Conservation (phyloP, 2,329 filamentous ascomycete genomes). For the Huntiella bhutanensis region DNA sequence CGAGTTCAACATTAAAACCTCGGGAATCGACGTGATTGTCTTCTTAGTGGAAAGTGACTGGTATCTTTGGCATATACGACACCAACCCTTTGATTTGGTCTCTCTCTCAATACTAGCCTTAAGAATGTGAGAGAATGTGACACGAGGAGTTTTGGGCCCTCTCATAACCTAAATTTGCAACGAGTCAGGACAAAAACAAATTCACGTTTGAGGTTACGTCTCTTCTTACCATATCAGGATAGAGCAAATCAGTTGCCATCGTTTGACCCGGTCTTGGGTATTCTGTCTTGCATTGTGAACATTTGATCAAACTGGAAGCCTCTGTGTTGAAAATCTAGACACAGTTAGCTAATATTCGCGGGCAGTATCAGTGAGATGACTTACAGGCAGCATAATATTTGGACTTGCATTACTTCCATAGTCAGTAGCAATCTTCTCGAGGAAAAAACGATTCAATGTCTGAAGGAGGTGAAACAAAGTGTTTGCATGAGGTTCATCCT, state of each 20-base stretch:
- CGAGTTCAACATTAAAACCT: conserved; percentile 78
- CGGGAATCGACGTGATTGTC: conserved; percentile 62
- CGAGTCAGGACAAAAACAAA: no score
- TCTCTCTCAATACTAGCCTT: conserved; percentile 84
- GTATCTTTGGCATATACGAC: conserved; percentile 74
- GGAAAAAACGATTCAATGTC: conserved; percentile 63
- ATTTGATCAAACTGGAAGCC: conserved; percentile 57
- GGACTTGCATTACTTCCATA: conserved; percentile 42
- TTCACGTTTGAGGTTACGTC: no score
- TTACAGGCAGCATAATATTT: conserved; percentile 49
- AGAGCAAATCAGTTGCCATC: conserved; percentile 71
- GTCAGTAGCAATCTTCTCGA: conserved; percentile 64
- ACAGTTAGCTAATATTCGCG: neutral
- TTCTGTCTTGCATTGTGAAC: conserved; percentile 73
- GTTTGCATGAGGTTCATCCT: conserved; percentile 59
- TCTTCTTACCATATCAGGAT: conserved; percentile 29
- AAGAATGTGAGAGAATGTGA: conserved; percentile 75
- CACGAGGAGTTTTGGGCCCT: conserved; percentile 32
- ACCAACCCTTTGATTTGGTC: conserved; percentile 81
- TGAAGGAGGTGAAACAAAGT: conserved; percentile 57
- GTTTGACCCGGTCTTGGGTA: conserved; percentile 61
- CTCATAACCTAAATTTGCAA: conserved; percentile 15
- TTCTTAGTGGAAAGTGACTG: conserved; percentile 74
- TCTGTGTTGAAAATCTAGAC: conserved; percentile 44
- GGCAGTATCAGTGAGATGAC: neutral